phyloP scores from a whole-genome alignment of 495 filamentous ascomycete species.

The Penicillium turbatum region DNA sequence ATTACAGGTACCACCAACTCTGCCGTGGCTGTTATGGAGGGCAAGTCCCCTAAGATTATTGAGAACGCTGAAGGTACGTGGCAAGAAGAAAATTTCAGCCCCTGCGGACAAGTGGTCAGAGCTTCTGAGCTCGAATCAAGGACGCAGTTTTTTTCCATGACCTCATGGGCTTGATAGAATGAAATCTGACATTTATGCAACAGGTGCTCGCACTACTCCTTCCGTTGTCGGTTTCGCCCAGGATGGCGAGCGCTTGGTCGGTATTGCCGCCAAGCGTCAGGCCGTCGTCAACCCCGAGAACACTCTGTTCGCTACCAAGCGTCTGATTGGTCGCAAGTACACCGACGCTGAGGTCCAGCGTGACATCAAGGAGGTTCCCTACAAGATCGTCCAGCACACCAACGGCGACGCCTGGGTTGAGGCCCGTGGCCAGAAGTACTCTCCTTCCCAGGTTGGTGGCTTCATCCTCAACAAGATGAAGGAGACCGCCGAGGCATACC shows the following conservation, averaged over 20 bases:
- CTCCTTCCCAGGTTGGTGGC: slow-evolving; percentile 95
- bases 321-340: slow-evolving; percentile 98
- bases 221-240: slow-evolving; percentile 96
- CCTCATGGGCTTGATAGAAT: background rate
- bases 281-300: slow-evolving; percentile 99
- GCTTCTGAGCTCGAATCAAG: background rate
- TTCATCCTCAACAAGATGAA: slow-evolving; percentile 98
- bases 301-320: slow-evolving; percentile 98
- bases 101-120: slow-evolving; percentile 10
- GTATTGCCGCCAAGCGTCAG: slow-evolving; percentile 98
- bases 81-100: slow-evolving; percentile 22
- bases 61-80: slow-evolving; percentile 89
- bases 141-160: background rate
- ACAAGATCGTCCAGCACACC: slow-evolving; percentile 98
- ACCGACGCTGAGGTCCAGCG: slow-evolving; percentile 94
- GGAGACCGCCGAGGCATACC: slow-evolving; percentile 90
- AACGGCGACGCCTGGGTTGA: slow-evolving; percentile 98
- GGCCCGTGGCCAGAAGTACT: slow-evolving; percentile 95
- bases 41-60: slow-evolving; percentile 90
- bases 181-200: slow-evolving; percentile 11
- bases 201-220: slow-evolving; percentile 92
- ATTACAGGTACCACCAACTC: slow-evolving; percentile 89
- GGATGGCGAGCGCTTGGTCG: slow-evolving; percentile 95
- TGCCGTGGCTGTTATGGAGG: slow-evolving; percentile 96
- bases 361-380: slow-evolving; percentile 96